Evolutionary conservation across 768 basidiomycete species (phyloP), one percentile per base, ranked within the genome.

Genomic region (Leccinum rimulosum): DNA sequence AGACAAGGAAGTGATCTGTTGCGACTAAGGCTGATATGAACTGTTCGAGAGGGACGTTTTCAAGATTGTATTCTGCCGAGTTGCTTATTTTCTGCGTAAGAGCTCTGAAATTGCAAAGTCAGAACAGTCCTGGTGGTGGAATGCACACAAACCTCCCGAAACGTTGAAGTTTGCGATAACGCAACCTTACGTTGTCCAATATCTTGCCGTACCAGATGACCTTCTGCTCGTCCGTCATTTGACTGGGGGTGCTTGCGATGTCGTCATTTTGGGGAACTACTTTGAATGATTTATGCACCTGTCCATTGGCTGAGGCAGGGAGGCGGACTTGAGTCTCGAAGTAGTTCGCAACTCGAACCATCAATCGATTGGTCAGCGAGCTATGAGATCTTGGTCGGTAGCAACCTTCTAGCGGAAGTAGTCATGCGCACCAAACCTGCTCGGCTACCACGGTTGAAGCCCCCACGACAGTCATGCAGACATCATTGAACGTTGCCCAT

Each of bases 361-460:
- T 91, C 38, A 98, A 79, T 68, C 91, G 92, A 71, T 98, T 94
- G 0, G 94, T 95, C 51, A 98, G 77, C 10, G 91, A 89, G 69
- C 96, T 98, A 66, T 31, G 43, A 31, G 56, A 50, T 15, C 47
- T 6, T 40, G 48, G 35, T 55, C 17, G 22, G 50, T 53, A 30
- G 8, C 8, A 51, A 60, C 3, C 15, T 22, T 19, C 33, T 25
- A 51, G 14, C 14, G 15, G 57, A 52, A 14, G 54, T 19, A 40
- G 55, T 33, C 50, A 63, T 54, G 57, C 88, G 52, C 68, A 96
- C 96, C 94, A 96, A 64, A 98, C 84, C 67, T 97, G 93, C 74
- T 98, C 96, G 11, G 95, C 95, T 10, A 99, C 95, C 4, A 96
- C 77, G 54, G 89, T 76, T 19, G 96, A 94, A 25, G 95, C 97